Percentiles rank a stretch among this genome's conserved stretches.
Evolutionary conservation across 371 early-diverging fungal genomes (phyloP).

Genomic region (Sporodiniella umbellata): DNA sequence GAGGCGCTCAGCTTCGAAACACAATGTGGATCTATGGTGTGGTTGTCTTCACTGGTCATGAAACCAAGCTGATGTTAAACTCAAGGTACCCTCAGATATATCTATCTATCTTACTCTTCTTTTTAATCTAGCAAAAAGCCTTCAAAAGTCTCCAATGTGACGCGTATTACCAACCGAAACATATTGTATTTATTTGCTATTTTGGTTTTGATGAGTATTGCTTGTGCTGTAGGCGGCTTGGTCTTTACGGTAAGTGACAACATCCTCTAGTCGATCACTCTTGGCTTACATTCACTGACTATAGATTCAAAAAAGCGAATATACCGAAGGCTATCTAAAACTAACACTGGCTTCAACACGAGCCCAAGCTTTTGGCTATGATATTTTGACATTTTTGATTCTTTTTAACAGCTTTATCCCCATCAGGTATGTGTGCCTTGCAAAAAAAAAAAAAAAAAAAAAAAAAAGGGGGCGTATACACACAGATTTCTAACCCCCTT

Average conservation of each 20-base stretch:
- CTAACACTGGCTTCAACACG: slow-evolving; percentile 8
- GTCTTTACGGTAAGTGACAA: slow-evolving; percentile 38
- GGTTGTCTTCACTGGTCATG: slow-evolving; percentile 81
- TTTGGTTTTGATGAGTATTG: slow-evolving; percentile 71
- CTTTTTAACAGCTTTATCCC: slow-evolving; percentile 83
- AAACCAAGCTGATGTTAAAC: slow-evolving; percentile 79
- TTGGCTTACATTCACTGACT: background rate
- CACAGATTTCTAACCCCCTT: too few relatives aligned
- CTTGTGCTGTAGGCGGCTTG: slow-evolving; percentile 71
- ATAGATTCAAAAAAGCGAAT: slow-evolving; percentile 33
- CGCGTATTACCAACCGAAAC: slow-evolving; percentile 83
- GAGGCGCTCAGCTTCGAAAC: slow-evolving; percentile 82
- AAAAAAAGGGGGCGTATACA: too few relatives aligned
- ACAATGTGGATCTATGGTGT: slow-evolving; percentile 78
- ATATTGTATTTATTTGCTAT: slow-evolving; percentile 86
- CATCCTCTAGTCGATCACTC: background rate
- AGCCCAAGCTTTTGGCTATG: slow-evolving; percentile 44
- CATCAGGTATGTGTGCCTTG: slow-evolving; percentile 54
- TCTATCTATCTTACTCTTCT: background rate
- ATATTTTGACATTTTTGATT: slow-evolving; percentile 77
- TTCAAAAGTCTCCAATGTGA: slow-evolving; percentile 43
- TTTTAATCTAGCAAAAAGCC: slow-evolving; percentile 26
- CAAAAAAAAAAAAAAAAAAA: too few relatives aligned
- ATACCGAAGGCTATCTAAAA: slow-evolving; percentile 39
- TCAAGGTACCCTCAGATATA: slow-evolving; percentile 51